phyloP scores from a whole-genome alignment of 1,284 basidiomycete species.

The Ceratobasidium sp. region DNA sequence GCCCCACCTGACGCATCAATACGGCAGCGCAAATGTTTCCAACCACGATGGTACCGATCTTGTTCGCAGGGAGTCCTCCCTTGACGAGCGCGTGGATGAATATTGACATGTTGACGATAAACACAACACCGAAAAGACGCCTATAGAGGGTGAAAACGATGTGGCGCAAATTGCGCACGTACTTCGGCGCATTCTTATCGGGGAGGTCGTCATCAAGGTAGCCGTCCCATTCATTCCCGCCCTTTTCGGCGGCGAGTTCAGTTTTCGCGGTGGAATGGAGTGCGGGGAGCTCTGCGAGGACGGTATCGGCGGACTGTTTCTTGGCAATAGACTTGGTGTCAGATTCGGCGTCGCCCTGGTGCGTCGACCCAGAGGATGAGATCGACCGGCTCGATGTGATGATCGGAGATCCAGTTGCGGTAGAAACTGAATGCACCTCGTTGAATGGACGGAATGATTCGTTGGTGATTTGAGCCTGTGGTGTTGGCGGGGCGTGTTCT shows the following conservation, averaged over 20 bases:
- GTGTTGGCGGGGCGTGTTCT: conserved; percentile 3
- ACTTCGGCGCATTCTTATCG: conserved; percentile 57
- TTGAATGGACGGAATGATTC: conserved; percentile 33
- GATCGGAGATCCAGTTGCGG: too few species aligned
- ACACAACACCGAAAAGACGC: conserved; percentile 63
- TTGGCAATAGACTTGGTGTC: conserved; percentile 15
- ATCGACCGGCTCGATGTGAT: conserved; percentile 13
- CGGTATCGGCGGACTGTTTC: conserved; percentile 9
- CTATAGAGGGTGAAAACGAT: conserved; percentile 63
- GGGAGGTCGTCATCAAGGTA: conserved; percentile 60
- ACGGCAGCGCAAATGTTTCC: conserved; percentile 62
- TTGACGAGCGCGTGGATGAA: conserved; percentile 57
- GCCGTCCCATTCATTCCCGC: conserved; percentile 54
- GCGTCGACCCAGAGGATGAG: conserved; percentile 18
- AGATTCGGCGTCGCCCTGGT: conserved; percentile 2
- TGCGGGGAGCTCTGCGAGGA: conserved; percentile 15
- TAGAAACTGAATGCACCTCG: background rate
- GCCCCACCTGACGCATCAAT: conserved; percentile 60
- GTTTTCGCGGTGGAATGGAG: conserved; percentile 20
- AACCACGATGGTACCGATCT: conserved; percentile 58
- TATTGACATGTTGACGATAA: conserved; percentile 60
- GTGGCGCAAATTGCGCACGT: conserved; percentile 60
- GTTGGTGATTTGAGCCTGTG: conserved; percentile 20
- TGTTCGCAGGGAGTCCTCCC: conserved; percentile 54
- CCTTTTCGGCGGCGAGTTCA: conserved; percentile 28